Base-by-base conservation (phyloP, 164 flowering plant genomes). In the Berberis vulgaris region DNA sequence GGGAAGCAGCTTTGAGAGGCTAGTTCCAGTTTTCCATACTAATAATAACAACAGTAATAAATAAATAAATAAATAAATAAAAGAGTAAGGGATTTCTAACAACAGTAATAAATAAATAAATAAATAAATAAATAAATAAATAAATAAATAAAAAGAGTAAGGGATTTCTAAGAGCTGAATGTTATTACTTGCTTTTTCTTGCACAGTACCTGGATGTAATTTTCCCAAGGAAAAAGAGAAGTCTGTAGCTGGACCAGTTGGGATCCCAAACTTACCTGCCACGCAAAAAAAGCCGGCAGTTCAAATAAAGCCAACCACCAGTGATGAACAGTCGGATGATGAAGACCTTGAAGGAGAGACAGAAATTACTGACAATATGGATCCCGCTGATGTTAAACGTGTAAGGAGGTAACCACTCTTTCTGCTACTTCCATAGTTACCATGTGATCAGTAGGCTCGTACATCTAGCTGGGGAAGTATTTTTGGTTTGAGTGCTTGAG, bases 281-380 rank as follows among this genome's bases (percentile, higher is more conserved):
- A 58, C 63, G 43, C 85, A 68, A 59, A 85, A 77, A 75, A 80
- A 80, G 62, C 10, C 79, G 56, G 78, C 57, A 49, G 67, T 56
- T 63, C 84, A 74, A 42, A 71, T 69, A 44, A 82, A 63, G 71
- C 73, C 84, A 66, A 71, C 83, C 56, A 83, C 83, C 10, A 94
- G 97, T 76, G 88, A 81, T 76, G 97, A 89, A 42, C 89, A 61
- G 57, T 87, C 99, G 43, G 96, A 89, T 72, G 97, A 91, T 73
- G 97, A 89, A 60, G 94, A 89, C 41, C 57, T 66, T 67, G 97
- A 88, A 7, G 87, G 82, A 50, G 97, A 86, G 66, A 78, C 69
- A 59, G 96, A 77, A 69, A 69, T 72, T 39, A 80, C 74, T 46
- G 85, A 76, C 65, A 70, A 77, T 65, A 78, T 65, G 85, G 86